Evolutionary conservation across 2,329 filamentous ascomycete species (phyloP).

Genomic region (Malbranchea cinnamomea): DNA sequence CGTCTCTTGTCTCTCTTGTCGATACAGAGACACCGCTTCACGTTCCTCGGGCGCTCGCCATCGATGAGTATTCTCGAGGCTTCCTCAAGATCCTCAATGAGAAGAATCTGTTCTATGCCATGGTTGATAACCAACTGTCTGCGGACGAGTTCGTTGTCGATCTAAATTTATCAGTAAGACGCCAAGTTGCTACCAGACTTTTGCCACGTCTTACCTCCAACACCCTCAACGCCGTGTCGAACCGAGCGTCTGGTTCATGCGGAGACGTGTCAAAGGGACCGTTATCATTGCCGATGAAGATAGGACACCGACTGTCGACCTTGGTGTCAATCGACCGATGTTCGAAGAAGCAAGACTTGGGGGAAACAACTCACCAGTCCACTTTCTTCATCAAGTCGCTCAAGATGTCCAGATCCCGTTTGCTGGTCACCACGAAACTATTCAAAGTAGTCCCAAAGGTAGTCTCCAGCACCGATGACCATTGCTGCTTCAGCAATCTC

Average conservation of each 20-base stretch:
- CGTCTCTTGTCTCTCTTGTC: slow-evolving; percentile 48
- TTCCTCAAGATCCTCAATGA: slow-evolving; percentile 53
- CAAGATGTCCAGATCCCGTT: slow-evolving; percentile 58
- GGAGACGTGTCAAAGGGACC: slow-evolving; percentile 40
- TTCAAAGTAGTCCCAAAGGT: slow-evolving; percentile 55
- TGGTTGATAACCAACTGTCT: slow-evolving; percentile 74
- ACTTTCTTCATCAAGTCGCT: slow-evolving; percentile 47
- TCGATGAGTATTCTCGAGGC: slow-evolving; percentile 57
- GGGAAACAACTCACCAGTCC: slow-evolving; percentile 29
- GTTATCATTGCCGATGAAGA: slow-evolving; percentile 48
- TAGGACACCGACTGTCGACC: slow-evolving; percentile 33
- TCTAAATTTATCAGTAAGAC: no score
- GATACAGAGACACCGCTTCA: slow-evolving; percentile 50
- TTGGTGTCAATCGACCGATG: neutral
- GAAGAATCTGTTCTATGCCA: slow-evolving; percentile 66
- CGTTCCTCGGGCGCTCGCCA: slow-evolving; percentile 48
- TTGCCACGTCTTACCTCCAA: slow-evolving; percentile 48
- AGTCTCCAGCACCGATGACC: slow-evolving; percentile 70
- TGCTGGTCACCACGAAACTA: slow-evolving; percentile 68
- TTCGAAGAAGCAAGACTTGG: neutral
- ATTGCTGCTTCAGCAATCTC: slow-evolving; percentile 60
- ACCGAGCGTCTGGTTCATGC: slow-evolving; percentile 59
- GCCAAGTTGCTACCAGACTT: neutral
- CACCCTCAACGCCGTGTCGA: slow-evolving; percentile 65
- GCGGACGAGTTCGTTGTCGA: slow-evolving; percentile 64